These are phyloP conservation scores for Leptodermis oblonga DNA, from an alignment of 257 asterid genomes.

Conservation along the genomic window DNA sequence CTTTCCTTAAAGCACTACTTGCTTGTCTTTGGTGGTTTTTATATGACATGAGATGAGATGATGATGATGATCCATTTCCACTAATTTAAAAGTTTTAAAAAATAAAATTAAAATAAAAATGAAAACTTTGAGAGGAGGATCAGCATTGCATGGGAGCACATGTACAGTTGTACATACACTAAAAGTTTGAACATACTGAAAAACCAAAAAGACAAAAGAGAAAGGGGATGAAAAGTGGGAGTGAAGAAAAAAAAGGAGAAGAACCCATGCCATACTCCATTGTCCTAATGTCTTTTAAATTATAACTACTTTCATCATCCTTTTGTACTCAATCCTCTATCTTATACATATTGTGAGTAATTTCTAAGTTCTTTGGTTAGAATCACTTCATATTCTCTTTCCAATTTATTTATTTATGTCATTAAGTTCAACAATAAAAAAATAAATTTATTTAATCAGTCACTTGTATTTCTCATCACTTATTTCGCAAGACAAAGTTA, in stretches of 20 bases:
- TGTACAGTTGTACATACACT: neutral
- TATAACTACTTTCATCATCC: neutral
- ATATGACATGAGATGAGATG: neutral
- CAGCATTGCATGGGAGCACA: neutral
- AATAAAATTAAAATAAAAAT: too few species aligned
- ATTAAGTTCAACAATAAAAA: too few species aligned
- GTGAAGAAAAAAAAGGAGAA: neutral
- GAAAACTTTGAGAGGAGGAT: too few species aligned
- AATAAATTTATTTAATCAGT: too few species aligned
- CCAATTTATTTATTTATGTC: too few species aligned
- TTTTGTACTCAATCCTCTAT: neutral
- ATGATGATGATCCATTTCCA: too few species aligned
- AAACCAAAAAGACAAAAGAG: slow-evolving; percentile 1
- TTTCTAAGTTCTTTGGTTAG: neutral
- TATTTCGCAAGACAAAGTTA: too few species aligned
- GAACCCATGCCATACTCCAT: neutral
- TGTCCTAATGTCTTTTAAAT: neutral
- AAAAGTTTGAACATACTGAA: neutral
- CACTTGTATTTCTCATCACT: too few species aligned
- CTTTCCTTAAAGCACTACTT: neutral
- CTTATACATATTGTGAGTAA: neutral
- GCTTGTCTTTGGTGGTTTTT: slow-evolving; percentile 3
- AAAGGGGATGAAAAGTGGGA: neutral
- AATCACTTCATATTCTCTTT: too few species aligned
- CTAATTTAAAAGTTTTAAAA: too few species aligned